A percentile compares a stretch with the other conserved stretches of the same genome.
Conservation (phyloP, 2,329 filamentous ascomycete genomes). For the Alternaria triticina region DNA sequence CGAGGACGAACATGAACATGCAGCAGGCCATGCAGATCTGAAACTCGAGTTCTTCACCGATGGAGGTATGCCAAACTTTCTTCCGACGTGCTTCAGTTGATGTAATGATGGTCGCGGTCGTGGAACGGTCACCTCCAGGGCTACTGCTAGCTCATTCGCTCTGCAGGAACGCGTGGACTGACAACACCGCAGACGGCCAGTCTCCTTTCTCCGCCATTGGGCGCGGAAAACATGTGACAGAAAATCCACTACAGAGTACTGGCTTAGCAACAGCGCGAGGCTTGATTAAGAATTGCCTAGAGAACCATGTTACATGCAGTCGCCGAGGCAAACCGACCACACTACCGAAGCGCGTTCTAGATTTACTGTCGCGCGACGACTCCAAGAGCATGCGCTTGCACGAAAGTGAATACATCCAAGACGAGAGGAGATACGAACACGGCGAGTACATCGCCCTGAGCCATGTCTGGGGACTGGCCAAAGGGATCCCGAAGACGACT, state of each 20-base stretch:
- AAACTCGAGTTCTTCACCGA: conserved; percentile 47
- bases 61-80: conserved; percentile 33
- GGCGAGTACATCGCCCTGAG: conserved; percentile 44
- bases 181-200: conserved; percentile 38
- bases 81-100: not conserved
- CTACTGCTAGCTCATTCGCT: conserved; percentile 4
- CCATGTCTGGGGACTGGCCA: conserved; percentile 41
- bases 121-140: not conserved
- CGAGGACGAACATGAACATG: conserved; percentile 27
- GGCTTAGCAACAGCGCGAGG: conserved; percentile 32
- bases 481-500: conserved; percentile 38
- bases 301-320: conserved; percentile 38
- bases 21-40: conserved; percentile 39
- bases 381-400: conserved; percentile 39
- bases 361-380: conserved; percentile 34
- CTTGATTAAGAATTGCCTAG: conserved; percentile 40
- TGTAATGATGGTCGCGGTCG: not conserved
- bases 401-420: conserved; percentile 33
- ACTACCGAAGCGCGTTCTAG: conserved; percentile 40
- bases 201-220: conserved; percentile 46
- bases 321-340: conserved; percentile 28
- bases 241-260: conserved; percentile 36
- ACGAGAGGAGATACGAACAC: conserved; percentile 36
- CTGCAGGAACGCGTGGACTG: conserved; percentile 1
- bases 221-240: conserved; percentile 37